Conservation (phyloP, 2,329 filamentous ascomycete species). For the Pseudogymnoascus sp. region DNA sequence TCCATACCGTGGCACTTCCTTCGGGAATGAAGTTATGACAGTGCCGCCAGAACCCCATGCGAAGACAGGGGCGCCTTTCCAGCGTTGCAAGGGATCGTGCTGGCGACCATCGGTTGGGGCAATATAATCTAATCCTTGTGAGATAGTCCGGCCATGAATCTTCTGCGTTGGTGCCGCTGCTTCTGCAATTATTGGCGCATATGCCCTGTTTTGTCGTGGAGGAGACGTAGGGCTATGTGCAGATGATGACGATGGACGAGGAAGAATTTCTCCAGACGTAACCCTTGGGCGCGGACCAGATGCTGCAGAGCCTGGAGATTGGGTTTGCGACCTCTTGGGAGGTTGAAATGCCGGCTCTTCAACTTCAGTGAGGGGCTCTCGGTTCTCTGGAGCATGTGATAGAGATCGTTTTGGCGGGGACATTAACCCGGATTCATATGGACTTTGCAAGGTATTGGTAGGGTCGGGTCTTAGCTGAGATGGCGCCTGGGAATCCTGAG, state of each 20-base stretch:
- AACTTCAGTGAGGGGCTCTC: constrained; percentile 20
- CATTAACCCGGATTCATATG: constrained; percentile 35
- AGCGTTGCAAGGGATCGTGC: constrained; percentile 72
- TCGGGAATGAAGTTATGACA: constrained; percentile 78
- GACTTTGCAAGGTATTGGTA: constrained; percentile 18
- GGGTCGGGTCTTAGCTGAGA: constrained; percentile 33
- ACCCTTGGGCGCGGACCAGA: constrained; percentile 38
- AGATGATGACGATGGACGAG: constrained; percentile 42
- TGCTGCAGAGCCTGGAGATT: constrained; percentile 47
- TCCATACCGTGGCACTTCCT: constrained; percentile 77
- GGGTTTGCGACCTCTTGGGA: constrained; percentile 52
- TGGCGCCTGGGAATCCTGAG: constrained; percentile 38
- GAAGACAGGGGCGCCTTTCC: constrained; percentile 83
- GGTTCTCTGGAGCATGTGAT: constrained; percentile 31
- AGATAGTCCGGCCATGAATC: constrained; percentile 42
- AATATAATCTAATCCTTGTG: constrained; percentile 48
- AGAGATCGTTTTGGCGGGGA: constrained; percentile 48
- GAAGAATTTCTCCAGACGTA: background rate
- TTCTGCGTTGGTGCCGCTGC: constrained; percentile 14
- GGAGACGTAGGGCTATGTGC: constrained; percentile 28
- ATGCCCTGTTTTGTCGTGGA: constrained; percentile 11
- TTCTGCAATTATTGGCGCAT: constrained; percentile 13
- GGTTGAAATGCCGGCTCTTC: constrained; percentile 20
- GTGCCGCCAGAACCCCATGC: constrained; percentile 81
- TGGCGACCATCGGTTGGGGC: constrained; percentile 57